Percentiles rank a stretch among this genome's conserved stretches.
phyloP scores from a whole-genome alignment of 306 rosid species.

The Chamaecrista fasciculata region DNA sequence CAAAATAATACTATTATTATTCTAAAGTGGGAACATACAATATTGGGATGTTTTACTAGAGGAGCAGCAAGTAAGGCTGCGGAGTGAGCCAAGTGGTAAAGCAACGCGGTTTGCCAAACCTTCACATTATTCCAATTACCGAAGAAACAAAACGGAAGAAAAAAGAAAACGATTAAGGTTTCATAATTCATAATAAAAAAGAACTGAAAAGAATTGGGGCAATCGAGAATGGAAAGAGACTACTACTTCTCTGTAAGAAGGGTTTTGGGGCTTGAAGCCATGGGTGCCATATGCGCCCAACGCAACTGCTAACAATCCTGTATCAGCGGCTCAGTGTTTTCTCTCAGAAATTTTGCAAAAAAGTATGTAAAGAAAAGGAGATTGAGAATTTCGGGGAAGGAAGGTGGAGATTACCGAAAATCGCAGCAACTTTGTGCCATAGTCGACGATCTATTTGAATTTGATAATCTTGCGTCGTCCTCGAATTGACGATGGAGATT shows the following conservation, averaged over 20 bases:
- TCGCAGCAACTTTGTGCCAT: constrained; percentile 90
- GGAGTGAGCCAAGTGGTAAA: constrained; percentile 90
- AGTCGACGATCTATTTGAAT: constrained; percentile 51
- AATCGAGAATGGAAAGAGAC: constrained; percentile 30
- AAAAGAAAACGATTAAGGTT: neutral
- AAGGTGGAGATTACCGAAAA: constrained; percentile 53
- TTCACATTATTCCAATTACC: constrained; percentile 28
- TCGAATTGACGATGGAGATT: too few species aligned
- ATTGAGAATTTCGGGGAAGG: neutral
- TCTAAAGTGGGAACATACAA: constrained; percentile 51
- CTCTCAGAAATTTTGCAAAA: neutral
- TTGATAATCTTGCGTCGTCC: neutral
- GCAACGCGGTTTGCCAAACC: constrained; percentile 97
- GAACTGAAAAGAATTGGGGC: neutral
- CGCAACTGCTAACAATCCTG: constrained; percentile 86
- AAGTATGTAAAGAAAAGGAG: neutral
- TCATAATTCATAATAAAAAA: constrained; percentile 24
- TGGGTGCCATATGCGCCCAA: constrained; percentile 92
- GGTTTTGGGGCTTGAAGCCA: constrained; percentile 74
- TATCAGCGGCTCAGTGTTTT: constrained; percentile 21
- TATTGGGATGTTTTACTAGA: constrained; percentile 59
- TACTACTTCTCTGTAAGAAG: constrained; percentile 78
- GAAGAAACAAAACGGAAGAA: neutral
- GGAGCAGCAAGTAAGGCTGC: constrained; percentile 89
- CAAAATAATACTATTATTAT: neutral